Evolutionary conservation across 768 basidiomycete genomes (phyloP).

Genomic region (Grammothele lineata): DNA sequence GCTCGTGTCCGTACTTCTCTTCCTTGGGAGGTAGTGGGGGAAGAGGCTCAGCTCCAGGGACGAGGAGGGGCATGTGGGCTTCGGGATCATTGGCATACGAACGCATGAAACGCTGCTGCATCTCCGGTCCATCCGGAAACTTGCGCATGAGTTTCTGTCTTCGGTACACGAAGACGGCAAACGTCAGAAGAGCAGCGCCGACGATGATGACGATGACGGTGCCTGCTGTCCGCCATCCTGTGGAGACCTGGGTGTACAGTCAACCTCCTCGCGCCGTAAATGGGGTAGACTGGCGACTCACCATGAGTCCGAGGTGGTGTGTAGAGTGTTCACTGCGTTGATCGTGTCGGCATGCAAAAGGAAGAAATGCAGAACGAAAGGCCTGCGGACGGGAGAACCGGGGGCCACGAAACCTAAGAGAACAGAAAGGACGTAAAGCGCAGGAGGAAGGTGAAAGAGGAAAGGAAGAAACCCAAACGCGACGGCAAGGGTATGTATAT

Average conservation of each 20-base stretch:
- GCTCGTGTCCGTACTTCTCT: not conserved
- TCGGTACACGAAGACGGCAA: conserved; percentile 6
- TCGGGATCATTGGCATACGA: conserved; percentile 10
- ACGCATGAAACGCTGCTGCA: conserved; percentile 9
- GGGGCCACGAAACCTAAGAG: no score
- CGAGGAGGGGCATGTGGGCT: conserved; percentile 5
- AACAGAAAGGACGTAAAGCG: no score
- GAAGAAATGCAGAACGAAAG: no score
- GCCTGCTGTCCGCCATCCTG: conserved; percentile 13
- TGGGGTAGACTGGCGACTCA: not conserved
- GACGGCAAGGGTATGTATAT: no score
- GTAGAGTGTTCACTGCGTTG: no score
- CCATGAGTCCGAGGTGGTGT: no score
- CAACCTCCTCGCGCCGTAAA: not conserved
- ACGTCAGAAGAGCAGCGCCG: conserved; percentile 11
- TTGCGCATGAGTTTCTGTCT: conserved; percentile 6
- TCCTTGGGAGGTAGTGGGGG: conserved; percentile 1
- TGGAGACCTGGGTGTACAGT: conserved; percentile 2
- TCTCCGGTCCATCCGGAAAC: not conserved
- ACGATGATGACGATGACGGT: conserved; percentile 11
- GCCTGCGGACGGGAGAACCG: no score
- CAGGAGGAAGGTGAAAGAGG: no score
- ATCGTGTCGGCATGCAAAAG: no score
- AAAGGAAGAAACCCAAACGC: no score
- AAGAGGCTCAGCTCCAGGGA: not conserved